A percentile compares a stretch with the other conserved stretches of the same genome.
These are phyloP conservation scores for Ustilago loliicola DNA, from an alignment of 1,284 basidiomycete species.

Conservation along the genomic window DNA sequence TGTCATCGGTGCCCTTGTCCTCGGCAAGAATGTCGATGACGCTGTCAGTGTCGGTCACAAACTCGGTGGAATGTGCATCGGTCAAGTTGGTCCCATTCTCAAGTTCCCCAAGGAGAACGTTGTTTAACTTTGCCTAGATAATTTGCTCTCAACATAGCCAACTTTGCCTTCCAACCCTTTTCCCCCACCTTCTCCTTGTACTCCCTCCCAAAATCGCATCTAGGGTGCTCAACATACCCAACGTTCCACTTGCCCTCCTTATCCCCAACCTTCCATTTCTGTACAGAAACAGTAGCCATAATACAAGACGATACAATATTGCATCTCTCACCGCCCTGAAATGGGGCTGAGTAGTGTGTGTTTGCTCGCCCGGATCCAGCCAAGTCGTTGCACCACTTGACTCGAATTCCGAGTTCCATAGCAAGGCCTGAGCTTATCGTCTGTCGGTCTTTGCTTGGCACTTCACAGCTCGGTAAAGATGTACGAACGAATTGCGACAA, in stretches of 20 bases:
- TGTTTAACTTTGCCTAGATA: conserved; percentile 32
- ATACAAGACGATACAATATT: conserved; percentile 12
- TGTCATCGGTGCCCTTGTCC: conserved; percentile 87
- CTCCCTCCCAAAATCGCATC: conserved; percentile 10
- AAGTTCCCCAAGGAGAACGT: conserved; percentile 68
- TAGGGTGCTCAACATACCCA: conserved; percentile 58
- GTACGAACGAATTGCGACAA: not conserved
- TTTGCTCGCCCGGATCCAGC: no score
- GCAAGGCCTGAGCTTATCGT: no score
- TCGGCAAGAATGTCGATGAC: conserved; percentile 84
- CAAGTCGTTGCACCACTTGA: no score
- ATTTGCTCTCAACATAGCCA: conserved; percentile 40
- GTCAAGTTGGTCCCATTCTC: conserved; percentile 77
- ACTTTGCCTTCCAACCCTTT: conserved; percentile 10
- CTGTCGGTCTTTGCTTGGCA: no score
- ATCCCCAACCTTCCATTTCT: not conserved
- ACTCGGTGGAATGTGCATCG: conserved; percentile 88
- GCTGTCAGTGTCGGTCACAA: conserved; percentile 89
- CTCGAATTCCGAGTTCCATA: no score
- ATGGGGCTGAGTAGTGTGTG: no score
- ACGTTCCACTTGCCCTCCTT: not conserved
- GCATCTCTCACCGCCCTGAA: no score
- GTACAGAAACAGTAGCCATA: conserved; percentile 5
- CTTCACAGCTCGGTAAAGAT: not conserved
- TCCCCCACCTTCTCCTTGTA: not conserved